Conservation (phyloP, 345 rosid genomes). For the Arabidopsis arenosa region DNA sequence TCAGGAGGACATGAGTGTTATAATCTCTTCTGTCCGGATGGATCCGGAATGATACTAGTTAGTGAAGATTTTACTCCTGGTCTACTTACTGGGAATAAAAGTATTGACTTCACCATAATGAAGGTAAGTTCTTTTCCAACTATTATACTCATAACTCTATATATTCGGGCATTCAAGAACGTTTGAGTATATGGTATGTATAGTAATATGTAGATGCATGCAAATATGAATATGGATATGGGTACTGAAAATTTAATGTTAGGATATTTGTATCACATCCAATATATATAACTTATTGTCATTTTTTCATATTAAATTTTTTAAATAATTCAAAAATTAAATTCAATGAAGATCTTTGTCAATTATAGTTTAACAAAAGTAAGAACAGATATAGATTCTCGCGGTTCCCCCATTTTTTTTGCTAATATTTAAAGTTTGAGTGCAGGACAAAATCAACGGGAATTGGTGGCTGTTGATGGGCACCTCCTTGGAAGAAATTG, state of each 20-base stretch:
- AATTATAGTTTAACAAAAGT: no score
- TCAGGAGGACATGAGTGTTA: conserved; percentile 3
- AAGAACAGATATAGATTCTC: no score
- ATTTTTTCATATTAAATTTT: no score
- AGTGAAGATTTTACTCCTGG: background rate
- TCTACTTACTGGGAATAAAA: background rate
- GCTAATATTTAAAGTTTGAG: background rate
- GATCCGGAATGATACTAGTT: background rate
- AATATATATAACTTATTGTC: no score
- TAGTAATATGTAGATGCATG: background rate
- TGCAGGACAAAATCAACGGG: background rate
- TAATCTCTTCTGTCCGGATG: background rate
- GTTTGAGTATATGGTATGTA: no score
- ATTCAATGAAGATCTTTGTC: no score
- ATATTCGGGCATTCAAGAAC: background rate
- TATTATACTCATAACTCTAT: background rate
- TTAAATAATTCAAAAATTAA: no score
- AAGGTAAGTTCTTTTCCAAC: background rate
- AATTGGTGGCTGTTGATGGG: background rate
- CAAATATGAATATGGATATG: background rate
- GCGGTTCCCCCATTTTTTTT: no score
- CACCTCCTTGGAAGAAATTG: background rate
- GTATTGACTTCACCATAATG: background rate
- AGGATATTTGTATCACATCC: no score
- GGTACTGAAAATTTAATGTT: background rate